Conservation (phyloP, 163 green algal species). For the Prototheca wickerhamii region DNA sequence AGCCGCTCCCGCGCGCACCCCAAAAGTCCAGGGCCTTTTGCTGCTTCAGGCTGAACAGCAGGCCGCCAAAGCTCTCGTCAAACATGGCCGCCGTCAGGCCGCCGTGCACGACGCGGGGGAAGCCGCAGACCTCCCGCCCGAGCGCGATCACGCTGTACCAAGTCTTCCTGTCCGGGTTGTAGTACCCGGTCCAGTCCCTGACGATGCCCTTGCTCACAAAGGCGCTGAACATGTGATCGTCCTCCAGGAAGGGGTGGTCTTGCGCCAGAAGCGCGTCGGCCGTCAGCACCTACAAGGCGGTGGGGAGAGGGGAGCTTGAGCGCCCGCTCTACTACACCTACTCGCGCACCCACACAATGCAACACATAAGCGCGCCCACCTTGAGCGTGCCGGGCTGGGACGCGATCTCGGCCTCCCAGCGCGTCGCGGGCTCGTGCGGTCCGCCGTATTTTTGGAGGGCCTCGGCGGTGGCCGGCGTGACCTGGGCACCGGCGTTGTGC, state of each 20-base stretch:
- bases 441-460: neutral
- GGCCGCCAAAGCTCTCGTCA: constrained; percentile 46
- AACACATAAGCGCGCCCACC: no score
- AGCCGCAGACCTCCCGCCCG: constrained; percentile 42
- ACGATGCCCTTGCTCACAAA: constrained; percentile 38
- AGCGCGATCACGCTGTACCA: constrained; percentile 13
- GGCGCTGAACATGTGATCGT: constrained; percentile 40
- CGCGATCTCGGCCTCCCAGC: constrained; percentile 22
- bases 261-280: constrained; percentile 23
- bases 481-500: neutral
- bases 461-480: neutral
- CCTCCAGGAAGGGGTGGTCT: constrained; percentile 34
- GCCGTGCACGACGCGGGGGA: constrained; percentile 32
- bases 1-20: neutral
- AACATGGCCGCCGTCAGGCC: constrained; percentile 49
- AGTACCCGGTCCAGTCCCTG: constrained; percentile 40
- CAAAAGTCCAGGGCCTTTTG: constrained; percentile 43
- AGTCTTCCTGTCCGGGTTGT: constrained; percentile 10
- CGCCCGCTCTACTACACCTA: neutral
- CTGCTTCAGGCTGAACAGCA: constrained; percentile 71
- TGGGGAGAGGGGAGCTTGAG: neutral
- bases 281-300: constrained; percentile 19
- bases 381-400: constrained; percentile 10
- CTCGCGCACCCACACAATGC: neutral
- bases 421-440: neutral